Percentiles rank a stretch among this genome's conserved stretches.
Evolutionary conservation across 1,284 basidiomycete species (phyloP).

Genomic region (Pisolithus thermaeus): DNA sequence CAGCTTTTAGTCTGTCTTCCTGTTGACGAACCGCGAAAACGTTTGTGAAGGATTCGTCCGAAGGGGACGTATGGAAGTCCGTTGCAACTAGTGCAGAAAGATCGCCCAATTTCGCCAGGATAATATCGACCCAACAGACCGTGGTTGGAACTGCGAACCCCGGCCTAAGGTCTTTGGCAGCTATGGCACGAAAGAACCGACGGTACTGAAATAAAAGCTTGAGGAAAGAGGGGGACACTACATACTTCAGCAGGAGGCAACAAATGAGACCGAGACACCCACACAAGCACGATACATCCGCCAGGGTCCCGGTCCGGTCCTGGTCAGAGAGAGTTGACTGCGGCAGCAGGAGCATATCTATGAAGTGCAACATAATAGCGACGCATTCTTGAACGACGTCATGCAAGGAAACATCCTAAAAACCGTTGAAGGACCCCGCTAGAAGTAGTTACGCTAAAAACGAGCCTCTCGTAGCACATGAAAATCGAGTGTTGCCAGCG

Average conservation of each 20-base stretch:
- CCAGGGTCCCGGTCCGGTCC: conserved; percentile 9
- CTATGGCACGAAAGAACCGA: conserved; percentile 40
- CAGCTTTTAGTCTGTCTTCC: conserved; percentile 48
- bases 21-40: conserved; percentile 37
- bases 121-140: conserved; percentile 57
- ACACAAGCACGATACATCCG: conserved; percentile 24
- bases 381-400: conserved; percentile 31
- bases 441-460: neutral
- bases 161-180: conserved; percentile 24
- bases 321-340: conserved; percentile 1
- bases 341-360: conserved; percentile 25
- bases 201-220: conserved; percentile 46
- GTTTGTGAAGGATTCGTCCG: conserved; percentile 17
- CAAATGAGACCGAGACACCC: neutral
- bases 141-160: conserved; percentile 26
- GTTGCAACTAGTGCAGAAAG: conserved; percentile 33
- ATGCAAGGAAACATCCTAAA: conserved; percentile 32
- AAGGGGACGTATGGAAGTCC: conserved; percentile 19
- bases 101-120: conserved; percentile 50
- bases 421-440: neutral
- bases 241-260: conserved; percentile 4
- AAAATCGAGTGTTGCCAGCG: conserved; percentile 25
- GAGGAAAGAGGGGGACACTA: conserved; percentile 28
- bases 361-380: conserved; percentile 29
- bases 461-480: conserved; percentile 25